Base-by-base conservation (phyloP, 768 basidiomycete genomes). In the Kwoniella pini region DNA sequence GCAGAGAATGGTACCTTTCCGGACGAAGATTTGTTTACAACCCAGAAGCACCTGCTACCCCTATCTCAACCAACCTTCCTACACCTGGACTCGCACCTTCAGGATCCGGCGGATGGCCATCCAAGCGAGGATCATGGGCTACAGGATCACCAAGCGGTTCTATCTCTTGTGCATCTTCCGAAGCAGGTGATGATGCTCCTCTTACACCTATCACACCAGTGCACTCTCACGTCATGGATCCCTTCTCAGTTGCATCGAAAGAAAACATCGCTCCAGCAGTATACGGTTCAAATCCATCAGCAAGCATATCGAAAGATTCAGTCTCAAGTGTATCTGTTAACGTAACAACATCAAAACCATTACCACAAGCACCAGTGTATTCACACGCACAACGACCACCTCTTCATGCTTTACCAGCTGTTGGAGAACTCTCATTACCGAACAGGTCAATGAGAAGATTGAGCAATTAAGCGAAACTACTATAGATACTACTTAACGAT, bases 1-100 rank as follows among this genome's bases (percentile, higher is more conserved):
- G 92, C 63, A 87, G 93, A 33, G 91, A 97, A 77, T 92, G 87
- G 80, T 99, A 98, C 77, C 86, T 97, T 49, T 85, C 89, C 72
- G 94, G 93, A 63, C 69, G 75, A 28, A 68, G 74, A 53, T 78
- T 64, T 62, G 60, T 67, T 49, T 77, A 71, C 65, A 57, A 68
- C 13, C 67, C 74, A 46, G 70, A 73, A 24, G 31, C 67, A 24
- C 75, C 75, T 24, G 64, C 66, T 57, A 71, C 71, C 36, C 70
- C 75, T 31, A 69, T 70, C 28, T 67, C 73, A 4, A 60, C 60
- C 36, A 55, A 53, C 54, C 54, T 72, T 11, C 55, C 63, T 45
- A 70, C 77, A 15, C 71, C 73, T 13, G 75, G 75, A 33, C 67
- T 78, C 28, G 69, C 70, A 5, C 73, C 75, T 43, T 71, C 68